Base-by-base conservation (phyloP, 1,139 yeast species). In the Diutina pseudorugosa region DNA sequence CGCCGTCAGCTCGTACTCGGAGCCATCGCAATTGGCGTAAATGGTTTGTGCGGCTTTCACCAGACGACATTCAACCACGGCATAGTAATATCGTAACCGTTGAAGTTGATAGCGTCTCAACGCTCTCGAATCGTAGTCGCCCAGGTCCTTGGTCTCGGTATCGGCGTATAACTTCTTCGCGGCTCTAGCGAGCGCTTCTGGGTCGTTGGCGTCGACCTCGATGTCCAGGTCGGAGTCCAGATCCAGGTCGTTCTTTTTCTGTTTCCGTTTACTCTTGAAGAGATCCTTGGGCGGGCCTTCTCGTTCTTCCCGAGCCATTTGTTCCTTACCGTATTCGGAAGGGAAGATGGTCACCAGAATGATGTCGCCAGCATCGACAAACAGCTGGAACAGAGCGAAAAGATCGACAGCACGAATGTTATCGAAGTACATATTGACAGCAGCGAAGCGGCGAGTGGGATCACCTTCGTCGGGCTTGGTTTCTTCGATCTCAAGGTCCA, bases 371-470 rank as follows among this genome's bases (percentile, higher is more conserved):
- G 79, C 80, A 44, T 80, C 68, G 19, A 87, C 85, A 70, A 94
- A 94, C 52, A 96, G 83, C 6, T 82, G 72, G 60, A 94, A 89
- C 0, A 98, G 85, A 5, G 95, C 95, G 87, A 88, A 81, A 58
- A 94, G 68, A 65, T 93, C 98, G 12, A 80, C 82, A 0, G 98
- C 87, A 52, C 82, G 77, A 20, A 94, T 75, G 62, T 93, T 87
- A 60, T 94, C 99, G 98, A 98, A 94, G 64, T 94, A 98, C 78
- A 94, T 75, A 62, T 94, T 94, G 36, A 94, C 98, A 1, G 85
- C 96, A 0, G 98, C 98, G 63, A 94, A 75, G 5, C 87, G 72
- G 41, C 72, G 70, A 0, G 95, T 76, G 30, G 96, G 96, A 1
- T 91, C 97, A 47, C 96, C 95, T 55, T 82, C 83, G 52, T 87